Evolutionary conservation across 2,329 filamentous ascomycete species (phyloP).

Genomic region (Aspergillus nomiae): DNA sequence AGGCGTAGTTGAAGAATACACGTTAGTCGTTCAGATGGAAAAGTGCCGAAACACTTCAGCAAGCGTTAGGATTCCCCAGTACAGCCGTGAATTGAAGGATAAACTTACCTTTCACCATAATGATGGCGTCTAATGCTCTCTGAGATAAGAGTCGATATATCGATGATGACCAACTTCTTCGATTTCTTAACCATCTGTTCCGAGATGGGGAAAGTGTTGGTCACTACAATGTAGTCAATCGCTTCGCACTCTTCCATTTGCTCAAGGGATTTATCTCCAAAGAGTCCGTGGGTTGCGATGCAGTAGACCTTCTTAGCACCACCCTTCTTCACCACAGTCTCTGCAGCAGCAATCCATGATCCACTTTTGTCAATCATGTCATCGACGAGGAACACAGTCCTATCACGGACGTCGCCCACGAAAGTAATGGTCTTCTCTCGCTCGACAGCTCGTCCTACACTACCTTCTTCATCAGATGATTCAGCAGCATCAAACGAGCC

Average conservation of each 20-base stretch:
- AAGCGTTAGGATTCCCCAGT: constrained; percentile 20
- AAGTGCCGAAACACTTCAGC: constrained; percentile 52
- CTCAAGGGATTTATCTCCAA: constrained; percentile 84
- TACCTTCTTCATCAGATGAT: constrained; percentile 83
- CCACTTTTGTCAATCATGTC: constrained; percentile 99
- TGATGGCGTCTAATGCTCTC: constrained; percentile 96
- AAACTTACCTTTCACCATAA: constrained; percentile 77
- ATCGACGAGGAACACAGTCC: constrained; percentile 91
- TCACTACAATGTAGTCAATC: constrained; percentile 92
- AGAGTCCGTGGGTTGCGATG: constrained; percentile 95
- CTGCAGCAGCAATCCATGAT: constrained; percentile 95
- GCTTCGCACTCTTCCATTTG: constrained; percentile 90
- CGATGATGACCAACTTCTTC: constrained; percentile 84
- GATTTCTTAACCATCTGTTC: constrained; percentile 69
- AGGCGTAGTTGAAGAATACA: not conserved
- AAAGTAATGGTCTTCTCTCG: constrained; percentile 95
- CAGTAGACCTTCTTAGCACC: constrained; percentile 92
- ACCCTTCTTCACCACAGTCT: constrained; percentile 93
- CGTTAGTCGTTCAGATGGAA: constrained; percentile 63
- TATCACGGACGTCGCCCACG: constrained; percentile 89
- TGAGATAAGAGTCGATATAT: constrained; percentile 82
- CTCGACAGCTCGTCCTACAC: constrained; percentile 61
- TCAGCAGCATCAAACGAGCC: constrained; percentile 82
- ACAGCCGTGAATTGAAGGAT: constrained; percentile 50
- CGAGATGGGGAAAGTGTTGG: constrained; percentile 93